Percentiles rank a stretch among this genome's conserved stretches.
These are phyloP conservation scores for Daldinia concentrica DNA, from an alignment of 495 filamentous ascomycete species.

Conservation along the genomic window DNA sequence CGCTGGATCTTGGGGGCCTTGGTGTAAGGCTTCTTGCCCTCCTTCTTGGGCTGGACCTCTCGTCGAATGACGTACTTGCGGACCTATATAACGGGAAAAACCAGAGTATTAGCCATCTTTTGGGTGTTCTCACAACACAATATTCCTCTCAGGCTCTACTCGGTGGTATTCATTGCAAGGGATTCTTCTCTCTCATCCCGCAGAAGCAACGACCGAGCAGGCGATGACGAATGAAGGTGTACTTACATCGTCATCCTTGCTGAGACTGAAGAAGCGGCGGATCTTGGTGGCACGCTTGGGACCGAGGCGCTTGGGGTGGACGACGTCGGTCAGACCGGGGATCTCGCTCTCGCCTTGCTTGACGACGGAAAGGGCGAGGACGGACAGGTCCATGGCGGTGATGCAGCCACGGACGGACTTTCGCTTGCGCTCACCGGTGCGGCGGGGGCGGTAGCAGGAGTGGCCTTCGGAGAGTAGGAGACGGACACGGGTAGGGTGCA, in stretches of 20 bases:
- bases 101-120: conserved; percentile 52
- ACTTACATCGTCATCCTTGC: conserved; percentile 99
- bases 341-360: conserved; percentile 96
- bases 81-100: conserved; percentile 64
- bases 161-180: conserved; percentile 52
- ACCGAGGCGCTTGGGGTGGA: conserved; percentile 96
- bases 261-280: conserved; percentile 96
- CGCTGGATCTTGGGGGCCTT: conserved; percentile 99
- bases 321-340: conserved; percentile 93
- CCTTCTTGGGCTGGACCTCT: conserved; percentile 91
- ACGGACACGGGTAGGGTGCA: conserved; percentile 97
- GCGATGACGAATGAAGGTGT: conserved; percentile 64
- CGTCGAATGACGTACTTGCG: conserved; percentile 99
- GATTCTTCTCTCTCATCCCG: conserved; percentile 58
- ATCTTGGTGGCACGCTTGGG: conserved; percentile 99
- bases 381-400: conserved; percentile 91
- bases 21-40: conserved; percentile 97
- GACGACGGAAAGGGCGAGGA: conserved; percentile 90
- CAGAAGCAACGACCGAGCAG: conserved; percentile 58
- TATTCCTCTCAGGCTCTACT: conserved; percentile 63
- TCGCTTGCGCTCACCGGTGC: conserved; percentile 97
- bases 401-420: conserved; percentile 99
- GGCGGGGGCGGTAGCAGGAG: conserved; percentile 97
- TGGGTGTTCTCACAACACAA: conserved; percentile 21
- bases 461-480: conserved; percentile 92